phyloP scores from a whole-genome alignment of 139 green algal species.

The Chlamydomonas sphaeroides region DNA sequence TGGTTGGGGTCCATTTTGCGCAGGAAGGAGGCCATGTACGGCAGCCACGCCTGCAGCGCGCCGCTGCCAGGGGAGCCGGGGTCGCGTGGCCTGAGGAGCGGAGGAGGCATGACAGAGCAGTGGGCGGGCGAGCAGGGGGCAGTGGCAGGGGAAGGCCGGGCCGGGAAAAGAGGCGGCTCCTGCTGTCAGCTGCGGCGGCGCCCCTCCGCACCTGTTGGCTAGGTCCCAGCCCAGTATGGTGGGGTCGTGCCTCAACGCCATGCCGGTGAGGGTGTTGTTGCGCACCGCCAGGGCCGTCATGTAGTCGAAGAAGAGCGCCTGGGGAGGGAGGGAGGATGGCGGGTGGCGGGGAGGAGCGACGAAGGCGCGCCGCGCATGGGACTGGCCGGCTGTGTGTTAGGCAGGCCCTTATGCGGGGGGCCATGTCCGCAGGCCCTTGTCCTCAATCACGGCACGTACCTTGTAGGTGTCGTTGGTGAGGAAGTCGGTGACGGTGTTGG shows the following conservation, averaged over 20 bases:
- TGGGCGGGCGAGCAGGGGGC: no score
- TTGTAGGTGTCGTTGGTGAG: slow-evolving; percentile 58
- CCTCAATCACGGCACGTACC: no score
- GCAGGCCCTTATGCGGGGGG: no score
- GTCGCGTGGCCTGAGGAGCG: slow-evolving; percentile 11
- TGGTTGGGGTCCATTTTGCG: slow-evolving; percentile 44
- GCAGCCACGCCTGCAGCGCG: slow-evolving; percentile 52
- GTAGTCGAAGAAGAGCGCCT: slow-evolving; percentile 67
- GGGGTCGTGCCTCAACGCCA: slow-evolving; percentile 64
- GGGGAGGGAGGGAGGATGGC: background rate
- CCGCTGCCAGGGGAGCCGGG: slow-evolving; percentile 1
- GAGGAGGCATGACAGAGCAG: no score
- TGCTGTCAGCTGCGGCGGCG: no score
- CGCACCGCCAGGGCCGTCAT: slow-evolving; percentile 57
- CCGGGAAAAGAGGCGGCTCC: no score
- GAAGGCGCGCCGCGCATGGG: no score
- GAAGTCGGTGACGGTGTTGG: slow-evolving; percentile 49
- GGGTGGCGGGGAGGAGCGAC: no score
- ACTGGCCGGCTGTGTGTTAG: no score
- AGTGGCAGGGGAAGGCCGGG: no score
- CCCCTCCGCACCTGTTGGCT: slow-evolving; percentile 11
- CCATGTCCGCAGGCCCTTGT: no score
- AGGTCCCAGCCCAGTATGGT: slow-evolving; percentile 73
- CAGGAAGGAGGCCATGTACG: slow-evolving; percentile 49
- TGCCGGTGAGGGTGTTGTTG: slow-evolving; percentile 60